phyloP scores from a whole-genome alignment of 2,329 filamentous ascomycete genomes.

The Neofusicoccum ribis region DNA sequence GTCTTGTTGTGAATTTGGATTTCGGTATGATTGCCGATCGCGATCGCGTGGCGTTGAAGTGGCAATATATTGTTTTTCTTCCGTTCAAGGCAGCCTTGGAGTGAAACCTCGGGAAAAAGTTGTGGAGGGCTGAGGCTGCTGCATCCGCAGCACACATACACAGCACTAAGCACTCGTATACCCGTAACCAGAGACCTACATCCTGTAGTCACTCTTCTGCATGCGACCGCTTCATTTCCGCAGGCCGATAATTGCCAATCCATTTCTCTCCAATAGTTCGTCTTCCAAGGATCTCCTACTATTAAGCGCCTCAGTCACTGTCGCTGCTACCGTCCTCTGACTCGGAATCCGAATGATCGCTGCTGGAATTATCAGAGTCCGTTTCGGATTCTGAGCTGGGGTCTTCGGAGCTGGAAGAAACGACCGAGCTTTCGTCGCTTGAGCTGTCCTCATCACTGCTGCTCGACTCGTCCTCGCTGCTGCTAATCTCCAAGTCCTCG shows the following conservation, averaged over 20 bases:
- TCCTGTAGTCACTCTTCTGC: no score
- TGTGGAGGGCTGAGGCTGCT: no score
- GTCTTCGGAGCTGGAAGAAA: conserved; percentile 17
- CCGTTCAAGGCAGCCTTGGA: not conserved
- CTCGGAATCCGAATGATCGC: not conserved
- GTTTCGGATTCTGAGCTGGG: not conserved
- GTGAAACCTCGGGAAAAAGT: not conserved
- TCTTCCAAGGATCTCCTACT: not conserved
- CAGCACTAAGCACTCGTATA: no score
- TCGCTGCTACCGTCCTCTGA: conserved; percentile 17
- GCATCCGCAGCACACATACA: no score
- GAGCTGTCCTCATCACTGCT: conserved; percentile 15
- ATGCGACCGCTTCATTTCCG: not conserved
- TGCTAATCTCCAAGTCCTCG: conserved; percentile 36
- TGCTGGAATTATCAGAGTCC: conserved; percentile 12
- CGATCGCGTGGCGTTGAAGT: conserved; percentile 1
- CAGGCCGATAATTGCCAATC: not conserved
- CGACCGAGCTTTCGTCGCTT: conserved; percentile 24
- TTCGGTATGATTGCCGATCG: not conserved
- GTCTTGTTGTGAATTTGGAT: not conserved
- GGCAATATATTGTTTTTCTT: conserved; percentile 11
- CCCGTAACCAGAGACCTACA: no score
- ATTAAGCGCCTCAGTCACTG: conserved; percentile 8
- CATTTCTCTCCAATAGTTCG: no score
- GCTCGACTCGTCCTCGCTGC: conserved; percentile 25